Evolutionary conservation across 129 eudicot genomes (phyloP).

Genomic region (Ambrosia trifida): DNA sequence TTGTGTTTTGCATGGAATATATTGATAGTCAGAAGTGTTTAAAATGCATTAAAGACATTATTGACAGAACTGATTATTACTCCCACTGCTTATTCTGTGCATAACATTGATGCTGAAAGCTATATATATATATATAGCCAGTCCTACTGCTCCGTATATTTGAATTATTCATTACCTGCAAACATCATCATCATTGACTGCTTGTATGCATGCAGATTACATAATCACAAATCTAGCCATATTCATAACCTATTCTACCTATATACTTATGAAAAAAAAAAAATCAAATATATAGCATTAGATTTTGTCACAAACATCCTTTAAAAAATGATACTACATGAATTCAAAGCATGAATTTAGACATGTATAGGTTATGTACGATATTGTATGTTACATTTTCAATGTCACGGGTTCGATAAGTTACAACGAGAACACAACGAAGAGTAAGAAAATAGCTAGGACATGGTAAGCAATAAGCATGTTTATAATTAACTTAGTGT

Average conservation of each 20-base stretch:
- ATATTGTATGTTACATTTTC: too few relatives aligned
- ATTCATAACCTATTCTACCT: background rate
- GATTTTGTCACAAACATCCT: too few relatives aligned
- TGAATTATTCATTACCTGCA: slow-evolving; percentile 27
- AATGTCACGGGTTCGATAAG: too few relatives aligned
- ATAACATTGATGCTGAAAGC: slow-evolving; percentile 26
- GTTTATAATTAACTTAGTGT: too few relatives aligned
- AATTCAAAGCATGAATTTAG: too few relatives aligned
- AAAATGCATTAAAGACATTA: slow-evolving; percentile 34
- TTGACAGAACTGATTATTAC: slow-evolving; percentile 39
- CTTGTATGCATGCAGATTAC: slow-evolving; percentile 18
- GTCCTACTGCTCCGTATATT: slow-evolving; percentile 16
- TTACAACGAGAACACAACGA: too few relatives aligned
- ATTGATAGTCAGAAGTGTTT: slow-evolving; percentile 18
- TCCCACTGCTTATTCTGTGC: slow-evolving; percentile 37
- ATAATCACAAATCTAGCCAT: slow-evolving; percentile 6
- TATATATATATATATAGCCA: background rate
- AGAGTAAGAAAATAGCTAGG: too few relatives aligned
- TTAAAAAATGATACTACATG: too few relatives aligned
- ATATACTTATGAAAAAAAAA: background rate
- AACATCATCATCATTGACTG: slow-evolving; percentile 32
- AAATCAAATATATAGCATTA: background rate
- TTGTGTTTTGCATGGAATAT: slow-evolving; percentile 49
- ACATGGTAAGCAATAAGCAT: too few relatives aligned
- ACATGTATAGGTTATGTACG: too few relatives aligned